Evolutionary conservation across 352 stramenopile species (phyloP), one percentile per base, ranked within the genome.

Genomic region (Pythium sukuiense): DNA sequence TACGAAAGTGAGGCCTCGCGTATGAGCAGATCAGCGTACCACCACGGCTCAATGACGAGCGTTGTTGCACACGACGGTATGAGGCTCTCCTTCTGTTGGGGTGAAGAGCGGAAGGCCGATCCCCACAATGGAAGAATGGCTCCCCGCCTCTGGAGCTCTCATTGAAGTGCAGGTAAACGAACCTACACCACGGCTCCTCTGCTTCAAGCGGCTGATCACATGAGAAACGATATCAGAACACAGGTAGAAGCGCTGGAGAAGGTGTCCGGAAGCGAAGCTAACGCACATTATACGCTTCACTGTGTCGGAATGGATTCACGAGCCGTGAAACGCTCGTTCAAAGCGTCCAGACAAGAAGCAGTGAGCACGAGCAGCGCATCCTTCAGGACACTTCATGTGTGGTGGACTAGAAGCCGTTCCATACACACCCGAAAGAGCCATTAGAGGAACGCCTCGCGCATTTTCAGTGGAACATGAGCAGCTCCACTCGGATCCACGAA

Each of bases 381-480:
- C n/a, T 52, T 52, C 45, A 30, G 45, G 29, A 30, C n/a, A 9
- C 45, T 52, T 52, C 29, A 12, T 52, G 45, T 52, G 45, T 52
- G 45, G 20, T 29, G 11, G 35, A 43, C 35, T 43, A 43, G 35
- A 16, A 43, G 35, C 35, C 35, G 35, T 43, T 43, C 7, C 35
- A 43, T 43, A 12, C 35, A 43, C 35, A 43, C 35, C 35, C 35
- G 35, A 52, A 59, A 59, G 53, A 46, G 39, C 35, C 27, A 57
- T 12, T 1, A 16, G 12, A 12, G 16, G 54, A 60, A 60, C 54
- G n/a, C 26, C 12, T n/a, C 32, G n/a, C 6, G 54, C 54, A 60
- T 45, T 11, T 60, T 60, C 54, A 43, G 54, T 50, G 35, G 54
- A 60, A 60, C 6, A 18, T 12, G 54, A 29, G 29, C 30, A 48